These are phyloP conservation scores for Jamesozyma gamospora DNA, from an alignment of 805 yeast species.

Conservation along the genomic window DNA sequence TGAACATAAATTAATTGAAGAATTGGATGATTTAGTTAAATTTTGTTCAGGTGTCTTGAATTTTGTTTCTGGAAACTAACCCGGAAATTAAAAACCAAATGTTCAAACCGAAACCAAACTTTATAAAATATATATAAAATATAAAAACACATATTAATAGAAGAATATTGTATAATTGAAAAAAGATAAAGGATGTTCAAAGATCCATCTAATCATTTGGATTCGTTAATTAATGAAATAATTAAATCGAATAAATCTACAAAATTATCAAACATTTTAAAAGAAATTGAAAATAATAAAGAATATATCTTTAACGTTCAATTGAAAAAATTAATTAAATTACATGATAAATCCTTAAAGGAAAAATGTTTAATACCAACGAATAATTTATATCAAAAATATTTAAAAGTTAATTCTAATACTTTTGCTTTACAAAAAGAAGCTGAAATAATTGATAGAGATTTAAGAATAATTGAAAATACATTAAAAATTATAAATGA, in stretches of 20 bases:
- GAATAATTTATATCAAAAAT: constrained; percentile 14
- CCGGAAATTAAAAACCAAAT: background rate
- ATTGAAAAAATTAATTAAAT: constrained; percentile 16
- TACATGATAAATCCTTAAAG: constrained; percentile 23
- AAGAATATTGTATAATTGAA: too few species aligned
- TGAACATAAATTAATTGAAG: constrained; percentile 35
- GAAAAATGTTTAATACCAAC: constrained; percentile 18
- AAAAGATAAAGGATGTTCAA: background rate
- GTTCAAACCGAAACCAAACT: too few species aligned
- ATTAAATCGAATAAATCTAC: constrained; percentile 4
- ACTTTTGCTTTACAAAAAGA: constrained; percentile 40
- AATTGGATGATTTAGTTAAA: constrained; percentile 58
- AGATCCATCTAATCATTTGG: constrained; percentile 1
- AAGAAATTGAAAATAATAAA: constrained; percentile 22
- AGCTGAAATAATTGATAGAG: constrained; percentile 64
- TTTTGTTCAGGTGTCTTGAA: constrained; percentile 73
- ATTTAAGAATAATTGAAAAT: constrained; percentile 58
- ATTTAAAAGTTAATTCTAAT: constrained; percentile 9
- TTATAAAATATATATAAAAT: too few species aligned
- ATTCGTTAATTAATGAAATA: constrained; percentile 3
- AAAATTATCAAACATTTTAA: constrained; percentile 8
- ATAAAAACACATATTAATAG: too few species aligned
- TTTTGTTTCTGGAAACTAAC: constrained; percentile 36
- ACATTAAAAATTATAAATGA: constrained; percentile 34
- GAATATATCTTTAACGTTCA: constrained; percentile 21